Conservation (phyloP, 2,329 filamentous ascomycete species). For the Lasiodiplodia theobromae region DNA sequence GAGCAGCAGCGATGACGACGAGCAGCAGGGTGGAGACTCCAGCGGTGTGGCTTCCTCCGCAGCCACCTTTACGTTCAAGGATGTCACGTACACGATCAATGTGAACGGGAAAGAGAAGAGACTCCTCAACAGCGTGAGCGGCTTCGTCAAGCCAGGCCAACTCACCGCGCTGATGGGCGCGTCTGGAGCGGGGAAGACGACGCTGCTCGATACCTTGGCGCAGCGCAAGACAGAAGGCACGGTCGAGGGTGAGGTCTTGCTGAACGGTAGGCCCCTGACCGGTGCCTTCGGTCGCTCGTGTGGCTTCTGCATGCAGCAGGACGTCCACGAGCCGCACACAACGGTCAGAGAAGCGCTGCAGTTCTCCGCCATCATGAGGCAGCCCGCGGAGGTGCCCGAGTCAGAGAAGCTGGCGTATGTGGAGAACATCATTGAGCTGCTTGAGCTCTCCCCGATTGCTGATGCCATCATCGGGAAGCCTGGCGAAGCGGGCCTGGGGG, state of each 20-base stretch:
- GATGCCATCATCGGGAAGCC: constrained; percentile 68
- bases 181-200: constrained; percentile 63
- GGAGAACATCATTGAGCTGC: constrained; percentile 66
- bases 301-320: constrained; percentile 68
- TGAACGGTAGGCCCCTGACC: constrained; percentile 48
- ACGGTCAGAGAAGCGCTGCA: constrained; percentile 72
- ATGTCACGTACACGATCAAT: constrained; percentile 77
- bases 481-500: constrained; percentile 62
- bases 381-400: constrained; percentile 63
- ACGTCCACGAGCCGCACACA: constrained; percentile 70
- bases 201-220: constrained; percentile 49
- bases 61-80: constrained; percentile 75
- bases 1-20: constrained; percentile 7
- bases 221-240: constrained; percentile 55
- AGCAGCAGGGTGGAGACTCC: background rate
- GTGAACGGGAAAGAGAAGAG: constrained; percentile 38
- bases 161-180: constrained; percentile 83
- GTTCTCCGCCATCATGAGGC: constrained; percentile 70
- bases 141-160: constrained; percentile 77
- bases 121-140: constrained; percentile 68
- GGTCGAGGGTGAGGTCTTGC: constrained; percentile 53
- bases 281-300: constrained; percentile 58
- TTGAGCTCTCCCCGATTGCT: constrained; percentile 71
- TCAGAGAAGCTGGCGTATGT: constrained; percentile 72
- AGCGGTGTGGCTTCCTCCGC: background rate